Evolutionary conservation across 257 asterid species (phyloP), one percentile per base, ranked within the genome.

Genomic region (Salvia miltiorrhiza): DNA sequence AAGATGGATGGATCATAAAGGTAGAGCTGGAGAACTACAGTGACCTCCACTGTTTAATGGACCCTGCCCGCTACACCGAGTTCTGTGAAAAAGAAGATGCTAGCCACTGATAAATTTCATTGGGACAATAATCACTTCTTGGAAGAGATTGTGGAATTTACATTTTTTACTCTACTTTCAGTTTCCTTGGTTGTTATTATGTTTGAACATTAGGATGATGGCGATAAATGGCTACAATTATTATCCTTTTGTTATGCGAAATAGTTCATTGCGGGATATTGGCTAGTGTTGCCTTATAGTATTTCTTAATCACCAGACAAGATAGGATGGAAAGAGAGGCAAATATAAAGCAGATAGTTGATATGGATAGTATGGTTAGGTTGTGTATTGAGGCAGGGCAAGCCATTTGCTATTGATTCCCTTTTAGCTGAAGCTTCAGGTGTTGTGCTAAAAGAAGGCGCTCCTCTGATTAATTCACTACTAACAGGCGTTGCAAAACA

Each of bases 311-410:
- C n/a, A n/a, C n/a, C n/a, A n/a, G n/a, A n/a, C n/a, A n/a, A n/a
- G 97, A 94, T 58, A 84, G 82, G 68, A 26, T 86, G 73, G 97
- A 91, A 68, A 84, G 88, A 33, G 96, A 94, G 74, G 82, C 85
- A 61, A 85, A 80, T 79, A 82, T 88, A 77, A 87, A 82, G 81
- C 99, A 94, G 76, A 85, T 94, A 19, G 87, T 91, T 73, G 99
- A 91, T 81, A 81, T 87, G 97, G 99, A 94, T 82, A 94, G 96
- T 4, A 85, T 91, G 88, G 86, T 89, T 65, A 87, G 96, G 75
- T 91, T 94, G 83, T 89, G 97, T 78, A 88, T 89, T 69, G 96
- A 94, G 91, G 99, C 99, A 13, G 97, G 99, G 32, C 96, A 86
- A 73, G 96, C 97, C 39, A 78, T 94, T n/a, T 57, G 86, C 96